Evolutionary conservation across 2,329 filamentous ascomycete genomes (phyloP).

Genomic region (Clarireedia monteithiana): DNA sequence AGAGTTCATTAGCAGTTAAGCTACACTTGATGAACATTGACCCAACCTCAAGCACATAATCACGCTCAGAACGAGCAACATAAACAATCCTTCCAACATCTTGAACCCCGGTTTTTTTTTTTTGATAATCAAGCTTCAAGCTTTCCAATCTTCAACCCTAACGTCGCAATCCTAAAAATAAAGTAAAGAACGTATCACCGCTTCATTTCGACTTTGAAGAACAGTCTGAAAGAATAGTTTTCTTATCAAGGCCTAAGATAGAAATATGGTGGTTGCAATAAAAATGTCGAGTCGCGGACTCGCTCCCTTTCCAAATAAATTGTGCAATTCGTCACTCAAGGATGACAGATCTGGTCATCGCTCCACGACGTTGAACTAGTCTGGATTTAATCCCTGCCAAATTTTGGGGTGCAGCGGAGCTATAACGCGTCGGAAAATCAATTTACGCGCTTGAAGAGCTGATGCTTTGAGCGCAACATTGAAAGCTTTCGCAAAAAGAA

Average conservation of each 20-base stretch:
- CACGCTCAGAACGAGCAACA: constrained; percentile 32
- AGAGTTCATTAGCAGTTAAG: background rate
- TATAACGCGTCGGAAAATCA: constrained; percentile 13
- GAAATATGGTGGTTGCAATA: background rate
- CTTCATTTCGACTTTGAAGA: constrained; percentile 1
- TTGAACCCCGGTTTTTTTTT: constrained; percentile 18
- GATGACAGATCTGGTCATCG: constrained; percentile 10
- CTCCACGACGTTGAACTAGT: constrained; percentile 7
- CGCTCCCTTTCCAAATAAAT: constrained; percentile 3
- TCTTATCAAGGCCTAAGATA: background rate
- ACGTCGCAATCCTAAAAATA: constrained; percentile 1
- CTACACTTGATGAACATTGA: background rate
- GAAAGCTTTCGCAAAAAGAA: background rate
- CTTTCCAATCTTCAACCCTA: background rate
- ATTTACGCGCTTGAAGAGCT: constrained; percentile 16
- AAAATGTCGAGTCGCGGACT: background rate
- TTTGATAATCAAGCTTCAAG: background rate
- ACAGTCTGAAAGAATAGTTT: background rate
- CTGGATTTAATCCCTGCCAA: background rate
- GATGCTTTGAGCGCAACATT: background rate
- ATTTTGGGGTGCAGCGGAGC: background rate
- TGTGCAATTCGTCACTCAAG: background rate
- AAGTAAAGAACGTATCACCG: background rate
- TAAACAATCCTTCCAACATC: constrained; percentile 31
- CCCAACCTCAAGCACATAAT: constrained; percentile 54